Base-by-base conservation (phyloP, 2,329 filamentous ascomycete species). In the Penicillium sp. region DNA sequence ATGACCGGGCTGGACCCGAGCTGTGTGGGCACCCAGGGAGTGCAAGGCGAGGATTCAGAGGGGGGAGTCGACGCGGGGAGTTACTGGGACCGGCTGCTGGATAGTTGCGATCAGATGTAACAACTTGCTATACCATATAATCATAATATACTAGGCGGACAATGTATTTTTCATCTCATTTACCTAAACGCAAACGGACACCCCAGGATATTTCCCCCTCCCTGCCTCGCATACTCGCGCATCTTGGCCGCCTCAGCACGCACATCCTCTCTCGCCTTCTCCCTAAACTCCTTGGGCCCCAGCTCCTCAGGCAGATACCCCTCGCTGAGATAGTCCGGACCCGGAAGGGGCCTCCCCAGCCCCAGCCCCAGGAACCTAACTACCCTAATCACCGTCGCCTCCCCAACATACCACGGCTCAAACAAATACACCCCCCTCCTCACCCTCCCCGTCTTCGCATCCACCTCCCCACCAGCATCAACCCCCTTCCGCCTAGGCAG, bases 361-460 rank as follows among this genome's bases (percentile, higher is more conserved):
- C 56, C 49, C 31, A 53, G 29, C 31, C 11, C 50, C 19, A 26
- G 26, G 5, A 26, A 26, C 41, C 48, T 60, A 23, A 35, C 5
- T 5, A 46, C 21, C 3, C 5, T 41, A 17, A 31, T 44, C 52
- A 26, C 38, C n/a, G n/a, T 21, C n/a, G 45, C 29, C 38, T 60
- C 58, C 15, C 50, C n/a, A 23, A 60, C 58, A 49, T 56, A 60
- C 58, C 58, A 60, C 21, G 51, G 58, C 52, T 60, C 58, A 21
- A 60, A 60, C 21, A 50, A 41, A 56, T 56, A 60, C 44, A 44
- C 8, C 30, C 29, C 31, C 15, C 51, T 52, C 19, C 26, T 19
- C 13, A 60, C 23, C 21, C 58, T 21, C 7, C 58, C 58, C 11
- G 58, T 55, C 15, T 30, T 19, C 47, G 7, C 29, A 46, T 55